A percentile compares a stretch with the other conserved stretches of the same genome.
Evolutionary conservation across 306 rosid genomes (phyloP).

Genomic region (Mucuna pruriens): DNA sequence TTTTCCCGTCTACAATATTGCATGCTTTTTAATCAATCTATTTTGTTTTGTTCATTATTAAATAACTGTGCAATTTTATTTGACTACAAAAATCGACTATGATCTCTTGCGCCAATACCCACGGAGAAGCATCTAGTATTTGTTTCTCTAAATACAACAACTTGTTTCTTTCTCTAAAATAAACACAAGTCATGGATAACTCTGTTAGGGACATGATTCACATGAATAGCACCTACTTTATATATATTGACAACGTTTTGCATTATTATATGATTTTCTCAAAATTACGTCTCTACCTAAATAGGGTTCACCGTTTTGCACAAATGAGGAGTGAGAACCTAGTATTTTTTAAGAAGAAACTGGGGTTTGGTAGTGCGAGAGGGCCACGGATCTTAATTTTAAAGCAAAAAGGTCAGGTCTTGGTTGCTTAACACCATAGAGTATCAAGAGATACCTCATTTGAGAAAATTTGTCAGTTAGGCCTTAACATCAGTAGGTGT

Average conservation of each 20-base stretch:
- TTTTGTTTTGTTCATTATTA: slow-evolving; percentile 33
- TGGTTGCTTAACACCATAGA: slow-evolving; percentile 55
- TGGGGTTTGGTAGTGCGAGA: slow-evolving; percentile 64
- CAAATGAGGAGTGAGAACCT: slow-evolving; percentile 46
- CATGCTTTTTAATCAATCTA: not conserved
- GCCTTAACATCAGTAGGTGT: slow-evolving; percentile 71
- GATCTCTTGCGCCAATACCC: not conserved
- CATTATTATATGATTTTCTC: slow-evolving; percentile 32
- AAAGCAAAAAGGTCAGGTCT: slow-evolving; percentile 50
- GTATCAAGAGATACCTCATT: slow-evolving; percentile 49
- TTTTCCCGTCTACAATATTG: not conserved
- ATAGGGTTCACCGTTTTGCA: slow-evolving; percentile 51
- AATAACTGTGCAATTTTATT: slow-evolving; percentile 1
- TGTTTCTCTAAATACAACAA: slow-evolving; percentile 6
- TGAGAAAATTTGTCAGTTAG: slow-evolving; percentile 58
- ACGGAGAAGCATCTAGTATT: slow-evolving; percentile 22
- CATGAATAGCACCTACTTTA: slow-evolving; percentile 44
- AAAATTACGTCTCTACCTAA: slow-evolving; percentile 36
- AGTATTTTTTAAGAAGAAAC: slow-evolving; percentile 35
- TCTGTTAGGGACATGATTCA: slow-evolving; percentile 45
- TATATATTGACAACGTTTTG: slow-evolving; percentile 29
- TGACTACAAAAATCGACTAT: not conserved
- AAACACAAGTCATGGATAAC: slow-evolving; percentile 41
- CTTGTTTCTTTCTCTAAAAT: slow-evolving; percentile 37
- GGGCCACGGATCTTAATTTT: slow-evolving; percentile 60